Conservation (phyloP, 306 rosid genomes). For the Erythrophleum fordii region DNA sequence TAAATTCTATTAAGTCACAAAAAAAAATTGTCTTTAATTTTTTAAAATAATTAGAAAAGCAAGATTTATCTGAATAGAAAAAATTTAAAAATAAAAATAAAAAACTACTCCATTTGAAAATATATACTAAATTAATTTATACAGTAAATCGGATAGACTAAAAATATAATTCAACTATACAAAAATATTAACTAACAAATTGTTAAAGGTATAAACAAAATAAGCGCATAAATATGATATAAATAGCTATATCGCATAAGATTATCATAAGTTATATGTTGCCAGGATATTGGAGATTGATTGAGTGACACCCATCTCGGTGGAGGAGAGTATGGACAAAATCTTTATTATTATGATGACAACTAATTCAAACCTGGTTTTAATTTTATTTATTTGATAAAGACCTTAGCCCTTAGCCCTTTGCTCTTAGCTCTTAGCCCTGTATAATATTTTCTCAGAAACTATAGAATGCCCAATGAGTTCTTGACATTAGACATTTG, state of each 20-base stretch:
- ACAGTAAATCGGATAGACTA: neutral
- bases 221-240: neutral
- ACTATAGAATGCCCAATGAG: neutral
- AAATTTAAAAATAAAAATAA: too few species aligned
- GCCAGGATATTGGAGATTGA: neutral
- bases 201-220: neutral
- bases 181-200: too few species aligned
- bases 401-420: neutral
- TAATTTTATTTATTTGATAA: neutral
- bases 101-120: too few species aligned
- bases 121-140: neutral
- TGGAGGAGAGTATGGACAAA: neutral
- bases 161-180: too few species aligned
- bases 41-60: too few species aligned
- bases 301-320: neutral
- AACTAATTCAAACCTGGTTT: neutral
- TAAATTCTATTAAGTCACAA: too few species aligned
- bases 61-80: too few species aligned
- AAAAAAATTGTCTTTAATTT: too few species aligned
- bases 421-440: too few species aligned
- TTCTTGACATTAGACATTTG: neutral
- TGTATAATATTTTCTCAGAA: neutral
- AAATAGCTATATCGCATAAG: too few species aligned
- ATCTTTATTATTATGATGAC: neutral
- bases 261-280: too few species aligned